Percentiles rank a stretch among this genome's conserved stretches.
phyloP scores from a whole-genome alignment of 306 rosid species.

The Pyrus bretschneideri region DNA sequence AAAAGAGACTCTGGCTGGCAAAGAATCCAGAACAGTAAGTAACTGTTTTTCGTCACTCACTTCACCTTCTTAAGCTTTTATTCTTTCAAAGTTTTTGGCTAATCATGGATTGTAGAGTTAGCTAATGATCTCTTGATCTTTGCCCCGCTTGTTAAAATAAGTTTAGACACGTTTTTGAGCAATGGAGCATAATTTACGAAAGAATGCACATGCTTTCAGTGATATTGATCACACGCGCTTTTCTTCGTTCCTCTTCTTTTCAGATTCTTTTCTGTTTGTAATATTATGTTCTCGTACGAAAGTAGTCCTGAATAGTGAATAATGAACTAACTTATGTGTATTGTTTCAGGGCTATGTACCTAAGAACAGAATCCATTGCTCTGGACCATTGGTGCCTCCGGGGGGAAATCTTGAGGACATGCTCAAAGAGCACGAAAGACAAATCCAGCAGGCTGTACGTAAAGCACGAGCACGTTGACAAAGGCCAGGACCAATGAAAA shows the following conservation, averaged over 20 bases:
- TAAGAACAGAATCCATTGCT: conserved; percentile 71
- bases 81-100: not conserved
- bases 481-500: conserved; percentile 29
- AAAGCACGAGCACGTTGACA: conserved; percentile 45
- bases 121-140: not conserved
- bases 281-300: not conserved
- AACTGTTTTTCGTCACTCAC: not conserved
- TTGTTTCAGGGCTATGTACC: conserved; percentile 46
- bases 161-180: not conserved
- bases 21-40: conserved; percentile 44
- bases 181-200: not conserved
- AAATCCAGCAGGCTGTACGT: conserved; percentile 88
- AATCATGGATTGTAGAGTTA: not conserved
- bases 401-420: conserved; percentile 82
- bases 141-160: not conserved
- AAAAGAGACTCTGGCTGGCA: conserved; percentile 19
- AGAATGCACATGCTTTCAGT: not conserved
- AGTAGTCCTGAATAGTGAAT: not conserved
- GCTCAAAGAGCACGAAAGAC: conserved; percentile 81
- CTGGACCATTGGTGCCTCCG: conserved; percentile 78
- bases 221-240: not conserved
- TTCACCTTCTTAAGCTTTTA: not conserved
- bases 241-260: not conserved
- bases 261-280: not conserved
- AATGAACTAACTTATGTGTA: not conserved